These are phyloP conservation scores for Venturia pyrina DNA, from an alignment of 2,329 filamentous ascomycete species.

Conservation along the genomic window DNA sequence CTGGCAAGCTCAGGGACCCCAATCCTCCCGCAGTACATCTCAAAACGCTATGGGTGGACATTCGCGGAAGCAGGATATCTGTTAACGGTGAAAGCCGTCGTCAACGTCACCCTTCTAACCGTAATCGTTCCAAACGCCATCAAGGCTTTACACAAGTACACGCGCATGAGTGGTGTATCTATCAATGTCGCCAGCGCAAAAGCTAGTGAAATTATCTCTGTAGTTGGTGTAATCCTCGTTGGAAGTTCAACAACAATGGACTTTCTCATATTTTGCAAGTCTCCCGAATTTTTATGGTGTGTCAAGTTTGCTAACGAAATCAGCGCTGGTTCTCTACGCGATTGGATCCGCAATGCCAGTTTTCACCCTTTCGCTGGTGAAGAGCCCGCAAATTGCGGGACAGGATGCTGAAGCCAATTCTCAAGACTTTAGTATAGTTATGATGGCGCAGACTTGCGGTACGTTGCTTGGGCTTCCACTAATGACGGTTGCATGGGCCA, in stretches of 20 bases:
- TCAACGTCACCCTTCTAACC: slow-evolving; percentile 26
- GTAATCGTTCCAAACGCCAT: slow-evolving; percentile 21
- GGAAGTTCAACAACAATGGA: slow-evolving; percentile 19
- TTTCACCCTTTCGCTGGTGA: slow-evolving; percentile 29
- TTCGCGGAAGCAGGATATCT: slow-evolving; percentile 28
- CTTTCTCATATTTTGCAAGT: slow-evolving; percentile 16
- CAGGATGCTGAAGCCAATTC: slow-evolving; percentile 17
- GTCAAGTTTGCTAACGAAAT: slow-evolving; percentile 8
- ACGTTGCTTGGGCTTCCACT: slow-evolving; percentile 26
- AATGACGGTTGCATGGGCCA: slow-evolving; percentile 27
- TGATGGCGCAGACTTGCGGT: slow-evolving; percentile 26
- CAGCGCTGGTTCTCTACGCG: slow-evolving; percentile 28
- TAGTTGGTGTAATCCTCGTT: slow-evolving; percentile 25
- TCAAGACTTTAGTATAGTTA: slow-evolving; percentile 28
- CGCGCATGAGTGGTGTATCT: not conserved
- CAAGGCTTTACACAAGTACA: not conserved
- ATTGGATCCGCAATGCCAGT: slow-evolving; percentile 28
- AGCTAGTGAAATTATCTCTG: slow-evolving; percentile 23
- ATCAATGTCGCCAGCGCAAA: slow-evolving; percentile 24
- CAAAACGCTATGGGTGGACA: slow-evolving; percentile 28
- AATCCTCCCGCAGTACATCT: slow-evolving; percentile 29
- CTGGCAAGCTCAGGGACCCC: slow-evolving; percentile 30
- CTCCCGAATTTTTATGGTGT: not conserved
- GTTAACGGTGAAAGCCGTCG: slow-evolving; percentile 27
- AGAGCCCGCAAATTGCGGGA: slow-evolving; percentile 20